Conservation (phyloP, 2,329 filamentous ascomycete species). For the Lachnellula occidentalis region DNA sequence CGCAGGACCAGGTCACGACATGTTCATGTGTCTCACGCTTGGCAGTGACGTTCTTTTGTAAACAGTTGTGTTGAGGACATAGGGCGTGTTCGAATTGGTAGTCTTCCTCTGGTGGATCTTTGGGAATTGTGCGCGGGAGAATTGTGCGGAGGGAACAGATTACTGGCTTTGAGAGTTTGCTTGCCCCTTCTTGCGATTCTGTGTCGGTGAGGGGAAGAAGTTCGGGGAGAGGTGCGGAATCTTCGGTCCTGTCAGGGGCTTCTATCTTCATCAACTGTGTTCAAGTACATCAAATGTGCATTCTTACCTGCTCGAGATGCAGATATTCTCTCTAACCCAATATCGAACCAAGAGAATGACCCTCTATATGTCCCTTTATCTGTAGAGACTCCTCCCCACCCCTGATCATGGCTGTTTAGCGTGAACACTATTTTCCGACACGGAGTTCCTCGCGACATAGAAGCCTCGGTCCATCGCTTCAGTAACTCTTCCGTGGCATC, state of each 20-base stretch:
- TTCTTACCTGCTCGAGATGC: slow-evolving; percentile 25
- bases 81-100: slow-evolving; percentile 34
- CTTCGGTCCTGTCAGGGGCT: background rate
- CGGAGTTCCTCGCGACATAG: slow-evolving; percentile 33
- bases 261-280: background rate
- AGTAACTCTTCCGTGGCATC: slow-evolving; percentile 19
- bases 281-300: slow-evolving; percentile 16
- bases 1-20: slow-evolving; percentile 47
- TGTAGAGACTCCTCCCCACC: slow-evolving; percentile 40
- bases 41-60: slow-evolving; percentile 43
- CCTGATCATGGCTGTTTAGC: slow-evolving; percentile 53
- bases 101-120: background rate
- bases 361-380: slow-evolving; percentile 38
- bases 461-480: slow-evolving; percentile 14
- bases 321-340: slow-evolving; percentile 52
- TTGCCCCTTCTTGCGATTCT: background rate
- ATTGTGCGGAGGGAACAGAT: slow-evolving; percentile 3
- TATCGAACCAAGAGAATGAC: slow-evolving; percentile 61
- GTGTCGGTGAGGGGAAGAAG: background rate
- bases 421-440: slow-evolving; percentile 58
- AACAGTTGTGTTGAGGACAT: slow-evolving; percentile 32
- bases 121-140: slow-evolving; percentile 1
- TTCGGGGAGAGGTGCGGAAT: background rate
- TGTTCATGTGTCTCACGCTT: slow-evolving; percentile 38
- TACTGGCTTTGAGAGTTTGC: background rate